Evolutionary conservation across 768 basidiomycete species (phyloP).

Genomic region (Lentinula edodes): DNA sequence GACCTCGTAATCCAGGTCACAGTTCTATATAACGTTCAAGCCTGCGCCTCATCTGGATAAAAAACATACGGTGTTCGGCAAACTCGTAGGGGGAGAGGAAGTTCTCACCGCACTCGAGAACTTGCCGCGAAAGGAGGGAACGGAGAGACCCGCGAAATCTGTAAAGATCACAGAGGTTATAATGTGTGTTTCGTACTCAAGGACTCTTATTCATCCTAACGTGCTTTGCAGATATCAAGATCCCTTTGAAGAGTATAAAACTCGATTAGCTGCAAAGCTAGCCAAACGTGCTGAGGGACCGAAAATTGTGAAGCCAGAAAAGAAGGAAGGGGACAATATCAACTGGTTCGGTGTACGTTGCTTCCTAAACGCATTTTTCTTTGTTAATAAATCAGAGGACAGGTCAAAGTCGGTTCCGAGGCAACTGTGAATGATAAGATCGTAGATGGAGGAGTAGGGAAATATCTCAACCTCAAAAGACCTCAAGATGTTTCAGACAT

Average conservation of each 20-base stretch:
- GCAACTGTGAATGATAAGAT: slow-evolving; percentile 22
- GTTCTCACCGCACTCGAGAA: slow-evolving; percentile 81
- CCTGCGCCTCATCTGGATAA: slow-evolving; percentile 81
- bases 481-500: slow-evolving; percentile 21
- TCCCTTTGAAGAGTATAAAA: slow-evolving; percentile 92
- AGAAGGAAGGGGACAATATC: slow-evolving; percentile 60
- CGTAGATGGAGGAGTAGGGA: slow-evolving; percentile 61
- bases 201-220: slow-evolving; percentile 1
- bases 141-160: slow-evolving; percentile 81
- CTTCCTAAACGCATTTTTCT: neutral
- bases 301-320: slow-evolving; percentile 23
- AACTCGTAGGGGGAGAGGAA: slow-evolving; percentile 93
- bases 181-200: slow-evolving; percentile 51
- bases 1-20: slow-evolving; percentile 49
- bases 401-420: slow-evolving; percentile 62
- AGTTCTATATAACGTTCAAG: slow-evolving; percentile 91
- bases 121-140: slow-evolving; percentile 74
- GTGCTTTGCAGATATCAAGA: slow-evolving; percentile 68
- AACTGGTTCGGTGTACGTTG: slow-evolving; percentile 72
- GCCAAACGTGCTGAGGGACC: slow-evolving; percentile 43
- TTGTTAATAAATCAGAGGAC: neutral
- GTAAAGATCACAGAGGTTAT: slow-evolving; percentile 82
- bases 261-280: slow-evolving; percentile 72
- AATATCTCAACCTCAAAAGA: slow-evolving; percentile 63
- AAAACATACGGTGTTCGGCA: slow-evolving; percentile 96